Base-by-base conservation (phyloP, 108 stramenopile genomes). In the Mediolabrus comicus region DNA sequence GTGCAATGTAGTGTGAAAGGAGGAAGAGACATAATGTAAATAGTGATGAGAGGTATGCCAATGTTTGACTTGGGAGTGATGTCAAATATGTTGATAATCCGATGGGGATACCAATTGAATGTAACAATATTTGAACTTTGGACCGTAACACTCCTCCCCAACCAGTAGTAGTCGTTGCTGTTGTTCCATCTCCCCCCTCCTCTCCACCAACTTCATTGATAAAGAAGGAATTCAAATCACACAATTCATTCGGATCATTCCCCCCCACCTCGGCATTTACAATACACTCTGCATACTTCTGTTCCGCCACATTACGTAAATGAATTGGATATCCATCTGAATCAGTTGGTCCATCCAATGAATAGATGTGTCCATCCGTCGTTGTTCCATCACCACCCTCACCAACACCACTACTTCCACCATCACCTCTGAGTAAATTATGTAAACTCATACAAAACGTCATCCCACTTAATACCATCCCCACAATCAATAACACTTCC, bases 31-130 rank as follows among this genome's bases (percentile, higher is more conserved):
- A 31, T 46, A 73, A 52, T 38, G 67, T 67, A 8, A 73, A 57
- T 31, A 80, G 39, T 26, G 79, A 80, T 28, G 72, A 60, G 12
- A 80, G 71, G 67, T 80, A 73, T 38, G 67, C 62, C 9, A 80
- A 17, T 5, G 79, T 73, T 38, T 57, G 54, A 7, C 60, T 53
- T 19, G 43, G 71, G 22, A 80, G 71, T 10, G 62, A 11, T 38
- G 72, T 60, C 19, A 80, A 30, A 43, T 80, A 80, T 3, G 27
- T 41, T 16, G 66, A 12, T 1, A 80, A 9, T 12, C 39, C 26
- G 33, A 71, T 54, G 25, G 66, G 65, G 4, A 63, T 30, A 14
- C 49, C 25, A 10, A 67, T 65, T 1, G n/a, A 52, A 60, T 30
- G 59, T 16, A 32, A 51, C 0, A 80, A 56, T 13, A 65, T n/a